Evolutionary conservation across 768 basidiomycete species (phyloP), one percentile per base, ranked within the genome.

Genomic region (Nidularia pulvinata): DNA sequence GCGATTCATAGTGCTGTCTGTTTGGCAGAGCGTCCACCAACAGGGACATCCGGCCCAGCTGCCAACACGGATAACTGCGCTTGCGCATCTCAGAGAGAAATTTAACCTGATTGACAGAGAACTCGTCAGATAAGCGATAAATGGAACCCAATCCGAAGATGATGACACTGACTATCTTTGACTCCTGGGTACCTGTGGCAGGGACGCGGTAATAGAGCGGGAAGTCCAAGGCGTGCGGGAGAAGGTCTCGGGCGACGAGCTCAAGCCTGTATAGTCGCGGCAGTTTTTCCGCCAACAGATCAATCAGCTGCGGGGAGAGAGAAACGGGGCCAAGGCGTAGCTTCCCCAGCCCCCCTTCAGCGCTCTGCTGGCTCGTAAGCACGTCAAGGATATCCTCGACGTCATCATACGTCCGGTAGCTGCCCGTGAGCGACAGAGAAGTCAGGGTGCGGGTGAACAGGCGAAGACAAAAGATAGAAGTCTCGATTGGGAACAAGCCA

Each of bases 251-350:
- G 2, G 76, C 73, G 30, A 73, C 59, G 35, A 80, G 56, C 45
- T 74, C 75, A 5, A 80, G 69, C 16, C 65, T 57, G 6, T 62
- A 53, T 30, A 80, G 60, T 0, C 50, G 33, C 0, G 75, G 73
- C 19, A 77, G 64, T 48, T 65, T 68, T 48, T 61, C 52, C 3
- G 76, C 72, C 14, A 80, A 61, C 6, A 77, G 57, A 53, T 79
- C 76, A 10, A 80, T 34, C 9, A 80, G 64, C 52, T 73, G 64
- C 2, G 78, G 78, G 6, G 72, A 75, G 6, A 80, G 63, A 9
- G 66, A 67, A 7, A 79, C 66, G 1, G 73, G 65, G 7, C 77
- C 74, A 11, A 80, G 56, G 2, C 76, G 68, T 6, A 78, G 65
- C 6, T 58, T 68, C 6, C 62, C 58, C 33, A 78, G 61, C 6